Base-by-base conservation (phyloP, 169 alveolate genomes). In the Miamiensis avidus region DNA sequence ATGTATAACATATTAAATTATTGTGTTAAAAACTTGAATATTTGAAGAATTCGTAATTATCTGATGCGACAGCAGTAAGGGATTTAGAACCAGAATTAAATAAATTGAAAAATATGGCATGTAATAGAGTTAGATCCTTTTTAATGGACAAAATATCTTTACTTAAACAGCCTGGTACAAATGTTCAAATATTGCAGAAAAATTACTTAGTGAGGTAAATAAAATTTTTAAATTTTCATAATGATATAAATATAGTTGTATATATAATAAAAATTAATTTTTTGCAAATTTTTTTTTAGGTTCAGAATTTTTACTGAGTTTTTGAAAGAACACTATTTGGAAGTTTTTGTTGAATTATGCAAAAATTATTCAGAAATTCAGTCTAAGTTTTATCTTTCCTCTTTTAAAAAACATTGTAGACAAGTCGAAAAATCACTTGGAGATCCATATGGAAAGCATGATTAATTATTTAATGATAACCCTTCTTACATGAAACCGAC, bases 121-220 rank as follows among this genome's bases (percentile, higher is more conserved):
- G 90, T 69, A 78, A 78, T 28, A 86, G 90, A 86, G 87, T 86
- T n/a, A 86, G 90, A 86, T 75, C 81, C 25, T 86, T 86, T 75
- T 73, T 86, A 73, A 69, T 86, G 29, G 90, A 86, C 0, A 86
- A 81, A 81, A 64, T 86, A 6, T 28, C 31, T 32, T 64, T 65
- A 49, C 74, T 86, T 27, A 86, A 81, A 72, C 75, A 86, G 65
- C 90, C 90, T 25, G 81, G 34, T 16, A 81, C 84, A 25, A 76
- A 86, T 69, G 77, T 86, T n/a, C 29, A 81, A 32, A 75, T 30
- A 32, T 65, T 64, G 16, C 65, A 86, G 75, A 75, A 72, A 26
- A 64, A 79, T 65, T 82, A 65, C 25, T 75, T 86, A 11, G 69
- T 49, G 26, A 49, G 20, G 69, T 49, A 49, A 49, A 49, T 11